Conservation (phyloP, 2,329 filamentous ascomycete genomes). For the Ophiocordyceps camponoti-leonardi region DNA sequence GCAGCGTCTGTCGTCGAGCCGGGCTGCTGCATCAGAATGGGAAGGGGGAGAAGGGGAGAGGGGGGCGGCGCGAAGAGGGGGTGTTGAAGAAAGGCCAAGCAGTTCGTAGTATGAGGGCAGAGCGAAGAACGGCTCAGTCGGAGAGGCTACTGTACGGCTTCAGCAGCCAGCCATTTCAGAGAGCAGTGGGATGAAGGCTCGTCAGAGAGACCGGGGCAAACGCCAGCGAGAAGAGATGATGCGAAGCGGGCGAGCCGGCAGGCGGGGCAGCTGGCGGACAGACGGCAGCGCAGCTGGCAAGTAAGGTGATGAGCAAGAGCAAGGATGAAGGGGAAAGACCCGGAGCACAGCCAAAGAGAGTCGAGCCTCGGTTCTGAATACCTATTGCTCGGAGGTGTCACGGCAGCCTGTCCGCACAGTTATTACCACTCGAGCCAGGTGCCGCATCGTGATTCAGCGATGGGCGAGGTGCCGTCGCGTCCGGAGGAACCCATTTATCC, state of each 20-base stretch:
- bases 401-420: background rate
- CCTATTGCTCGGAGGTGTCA: background rate
- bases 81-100: background rate
- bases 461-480: slow-evolving; percentile 2
- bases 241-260: background rate
- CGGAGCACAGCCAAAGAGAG: background rate
- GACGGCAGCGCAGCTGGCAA: background rate
- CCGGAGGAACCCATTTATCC: slow-evolving; percentile 1
- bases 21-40: background rate
- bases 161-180: slow-evolving; percentile 8
- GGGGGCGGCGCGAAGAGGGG: background rate
- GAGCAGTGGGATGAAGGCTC: background rate
- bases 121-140: slow-evolving; percentile 1
- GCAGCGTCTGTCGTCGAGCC: background rate
- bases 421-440: background rate
- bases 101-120: slow-evolving; percentile 3
- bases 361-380: background rate
- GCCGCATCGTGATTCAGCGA: slow-evolving; percentile 2
- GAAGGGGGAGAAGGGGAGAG: background rate
- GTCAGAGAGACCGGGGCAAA: background rate
- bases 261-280: background rate
- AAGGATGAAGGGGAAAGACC: background rate
- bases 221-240: background rate
- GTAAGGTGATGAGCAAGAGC: background rate
- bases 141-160: slow-evolving; percentile 1